These are phyloP conservation scores for Coprinopsis strossmayeri DNA, from an alignment of 768 basidiomycete species.

Conservation along the genomic window DNA sequence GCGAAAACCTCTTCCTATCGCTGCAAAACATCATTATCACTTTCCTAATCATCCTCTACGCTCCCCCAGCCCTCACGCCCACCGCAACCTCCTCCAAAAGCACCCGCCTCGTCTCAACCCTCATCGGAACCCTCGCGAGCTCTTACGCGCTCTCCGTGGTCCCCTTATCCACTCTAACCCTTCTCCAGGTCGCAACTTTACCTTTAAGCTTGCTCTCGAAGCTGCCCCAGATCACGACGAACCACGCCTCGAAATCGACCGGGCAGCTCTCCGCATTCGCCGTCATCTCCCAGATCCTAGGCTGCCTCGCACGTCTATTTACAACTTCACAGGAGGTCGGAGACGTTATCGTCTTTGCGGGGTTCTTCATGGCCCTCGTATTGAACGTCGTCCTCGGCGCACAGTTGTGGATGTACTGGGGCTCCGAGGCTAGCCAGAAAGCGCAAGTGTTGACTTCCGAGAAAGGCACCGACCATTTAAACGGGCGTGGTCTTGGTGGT, in stretches of 20 bases:
- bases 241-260: slow-evolving; percentile 67
- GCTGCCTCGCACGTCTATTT: slow-evolving; percentile 89
- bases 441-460: background rate
- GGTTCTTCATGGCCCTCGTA: slow-evolving; percentile 76
- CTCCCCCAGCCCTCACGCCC: slow-evolving; percentile 23
- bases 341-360: slow-evolving; percentile 73
- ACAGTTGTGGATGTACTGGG: slow-evolving; percentile 86
- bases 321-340: slow-evolving; percentile 89
- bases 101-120: slow-evolving; percentile 14
- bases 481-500: slow-evolving; percentile 7
- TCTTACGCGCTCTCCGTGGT: slow-evolving; percentile 37
- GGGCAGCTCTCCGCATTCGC: slow-evolving; percentile 95
- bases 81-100: slow-evolving; percentile 23
- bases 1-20: slow-evolving; percentile 93
- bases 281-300: slow-evolving; percentile 79
- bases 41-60: slow-evolving; percentile 72
- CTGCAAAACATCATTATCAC: slow-evolving; percentile 87
- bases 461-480: background rate
- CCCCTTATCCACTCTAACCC: slow-evolving; percentile 45
- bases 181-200: slow-evolving; percentile 80
- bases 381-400: slow-evolving; percentile 80
- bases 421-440: too few relatives aligned
- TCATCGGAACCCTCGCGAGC: slow-evolving; percentile 16
- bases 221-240: slow-evolving; percentile 87
- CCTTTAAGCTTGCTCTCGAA: slow-evolving; percentile 92